Evolutionary conservation across 176 grass and related monocot genomes (phyloP), one percentile per base, ranked within the genome.

Genomic region (Canna indica): DNA sequence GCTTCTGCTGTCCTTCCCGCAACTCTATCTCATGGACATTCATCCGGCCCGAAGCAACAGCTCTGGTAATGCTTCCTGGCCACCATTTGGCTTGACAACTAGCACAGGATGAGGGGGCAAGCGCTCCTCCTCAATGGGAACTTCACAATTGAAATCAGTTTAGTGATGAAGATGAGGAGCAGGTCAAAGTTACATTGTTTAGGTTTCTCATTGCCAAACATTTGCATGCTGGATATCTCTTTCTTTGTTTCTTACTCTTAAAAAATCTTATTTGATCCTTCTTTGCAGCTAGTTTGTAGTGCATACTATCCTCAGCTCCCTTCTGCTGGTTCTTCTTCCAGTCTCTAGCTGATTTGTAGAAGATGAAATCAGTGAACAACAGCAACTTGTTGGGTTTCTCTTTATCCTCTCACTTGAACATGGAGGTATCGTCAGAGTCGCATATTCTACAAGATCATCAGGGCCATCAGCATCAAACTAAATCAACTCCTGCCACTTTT

Each of bases 301-400:
- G 44, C 12, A 14, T 12, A 14, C 44, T n/a, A n/a, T n/a, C n/a
- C n/a, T n/a, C n/a, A n/a, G n/a, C 44, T 46, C 44, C 1, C 9
- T 14, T 1, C 15, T 14, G 15, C 44, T 14, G 9, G 15, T 7
- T 7, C 44, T 59, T 59, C 22, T 8, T 59, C 5, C n/a, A 59
- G 54, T 59, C 10, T 59, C 54, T 59, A 54, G 22, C 33, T 20
- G 61, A 47, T 25, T 13, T 17, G 14, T 58, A 47, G 67, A 61
- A 74, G 30, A 80, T 63, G 47, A 45, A 75, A 29, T 60, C 68
- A 50, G 92, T 92, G 88, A 90, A 76, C 65, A 68, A 42, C 71
- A 80, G 64, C 76, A 91, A 70, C 82, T 92, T 88, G 86, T 69
- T 97, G 41, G 86, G 83, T 50, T 97, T 97, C 88, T 97, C 93